Base-by-base conservation (phyloP, 495 filamentous ascomycete species). In the Penicillium roqueforti region DNA sequence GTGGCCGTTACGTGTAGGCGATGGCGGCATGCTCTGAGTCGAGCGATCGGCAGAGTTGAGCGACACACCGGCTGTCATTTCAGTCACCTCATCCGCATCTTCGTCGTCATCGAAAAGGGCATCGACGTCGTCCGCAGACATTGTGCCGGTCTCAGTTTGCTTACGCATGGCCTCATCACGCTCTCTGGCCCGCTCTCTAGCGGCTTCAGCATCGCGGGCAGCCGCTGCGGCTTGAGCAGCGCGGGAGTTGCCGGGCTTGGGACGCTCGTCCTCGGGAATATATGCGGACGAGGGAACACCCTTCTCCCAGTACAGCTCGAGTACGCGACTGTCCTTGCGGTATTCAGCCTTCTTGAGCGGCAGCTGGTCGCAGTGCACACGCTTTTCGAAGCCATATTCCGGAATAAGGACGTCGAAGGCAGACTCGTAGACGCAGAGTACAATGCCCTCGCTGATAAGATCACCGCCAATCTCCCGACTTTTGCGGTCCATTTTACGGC, bases 281-380 rank as follows among this genome's bases (percentile, higher is more conserved):
- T 96, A 98, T 13, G 91, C 88, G 23, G 91, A 96, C 20, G 92
- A 97, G 22, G 92, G 91, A 23, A 97, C 89, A 50, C 93, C 93
- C 80, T 97, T 98, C 83, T 98, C 93, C 93, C 93, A 98, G 76
- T 96, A 97, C 5, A 98, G 81, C 70, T 98, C 93, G 45, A 98
- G 76, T 26, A 97, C 81, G 52, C 93, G 84, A 70, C 89, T 86
- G 61, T 92, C 89, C 80, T 97, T 98, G 67, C 95, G 84, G 70
- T 91, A 98, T 68, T 98, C 93, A 18, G 93, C 93, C 79, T 98
- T 98, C 82, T 97, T 96, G 56, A 98, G 76, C 13, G 93, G 93
- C 58, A 98, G 80, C 76, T 97, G 93, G 67, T 98, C 93, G 66
- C 93, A 98, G 70, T 98, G 93, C 48, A 98, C 93, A 57, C 93